Conservation (phyloP, 1,284 basidiomycete genomes). For the Fomitopsis pinicola region DNA sequence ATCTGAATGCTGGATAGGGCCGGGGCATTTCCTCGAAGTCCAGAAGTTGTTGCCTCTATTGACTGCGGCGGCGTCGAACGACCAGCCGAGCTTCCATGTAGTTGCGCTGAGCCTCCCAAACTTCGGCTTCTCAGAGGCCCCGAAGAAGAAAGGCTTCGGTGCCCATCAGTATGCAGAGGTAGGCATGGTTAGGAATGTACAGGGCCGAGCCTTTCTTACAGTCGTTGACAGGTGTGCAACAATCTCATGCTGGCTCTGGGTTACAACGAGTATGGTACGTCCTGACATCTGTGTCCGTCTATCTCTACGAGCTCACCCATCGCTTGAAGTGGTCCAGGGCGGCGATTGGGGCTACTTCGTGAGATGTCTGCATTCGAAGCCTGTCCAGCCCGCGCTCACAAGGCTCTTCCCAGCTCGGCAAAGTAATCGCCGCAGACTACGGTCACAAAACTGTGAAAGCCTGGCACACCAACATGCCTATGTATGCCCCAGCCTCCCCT, state of each 20-base stretch:
- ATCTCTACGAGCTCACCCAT: neutral
- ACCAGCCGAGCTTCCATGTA: conserved; percentile 39
- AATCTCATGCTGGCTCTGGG: conserved; percentile 44
- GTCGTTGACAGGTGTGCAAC: conserved; percentile 29
- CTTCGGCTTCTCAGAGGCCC: conserved; percentile 32
- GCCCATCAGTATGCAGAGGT: conserved; percentile 23
- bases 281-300: too few relatives aligned
- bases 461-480: conserved; percentile 32
- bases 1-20: conserved; percentile 28
- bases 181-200: neutral
- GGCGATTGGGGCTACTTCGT: conserved; percentile 44
- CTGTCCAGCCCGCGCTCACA: neutral
- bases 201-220: neutral
- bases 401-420: conserved; percentile 23
- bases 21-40: conserved; percentile 42
- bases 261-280: conserved; percentile 43
- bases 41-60: conserved; percentile 26
- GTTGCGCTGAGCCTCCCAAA: conserved; percentile 42
- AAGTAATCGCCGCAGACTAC: conserved; percentile 22
- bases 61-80: conserved; percentile 16
- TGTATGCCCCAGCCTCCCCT: conserved; percentile 16
- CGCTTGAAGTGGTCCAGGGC: conserved; percentile 37
- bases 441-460: conserved; percentile 30
- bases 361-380: conserved; percentile 5
- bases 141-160: conserved; percentile 32